Conservation (phyloP, 2,329 filamentous ascomycete species). For the Paecilomyces fulvus region DNA sequence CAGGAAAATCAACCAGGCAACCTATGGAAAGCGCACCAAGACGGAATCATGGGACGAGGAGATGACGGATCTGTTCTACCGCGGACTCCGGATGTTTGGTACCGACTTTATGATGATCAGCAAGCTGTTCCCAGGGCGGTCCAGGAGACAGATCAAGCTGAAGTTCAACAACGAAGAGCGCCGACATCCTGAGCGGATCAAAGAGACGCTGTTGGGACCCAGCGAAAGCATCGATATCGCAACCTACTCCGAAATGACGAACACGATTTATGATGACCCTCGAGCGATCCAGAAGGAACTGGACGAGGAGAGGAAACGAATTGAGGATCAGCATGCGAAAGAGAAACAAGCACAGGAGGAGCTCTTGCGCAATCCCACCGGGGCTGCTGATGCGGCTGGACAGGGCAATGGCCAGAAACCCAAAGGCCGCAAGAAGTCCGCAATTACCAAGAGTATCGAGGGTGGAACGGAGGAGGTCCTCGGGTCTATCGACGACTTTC, state of each 20-base stretch:
- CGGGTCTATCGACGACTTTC: slow-evolving; percentile 30
- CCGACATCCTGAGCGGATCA: slow-evolving; percentile 45
- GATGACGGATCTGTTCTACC: slow-evolving; percentile 53
- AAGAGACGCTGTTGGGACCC: slow-evolving; percentile 41
- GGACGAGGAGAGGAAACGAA: slow-evolving; percentile 37
- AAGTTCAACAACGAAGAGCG: slow-evolving; percentile 57
- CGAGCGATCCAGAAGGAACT: slow-evolving; percentile 31
- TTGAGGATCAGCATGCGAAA: slow-evolving; percentile 39
- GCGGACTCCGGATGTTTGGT: slow-evolving; percentile 54
- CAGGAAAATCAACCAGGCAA: slow-evolving; percentile 38
- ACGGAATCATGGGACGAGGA: slow-evolving; percentile 49
- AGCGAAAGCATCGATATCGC: slow-evolving; percentile 36
- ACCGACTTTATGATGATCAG: slow-evolving; percentile 59
- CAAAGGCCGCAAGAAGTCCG: slow-evolving; percentile 23
- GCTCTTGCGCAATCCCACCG: slow-evolving; percentile 32
- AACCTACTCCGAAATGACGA: slow-evolving; percentile 39
- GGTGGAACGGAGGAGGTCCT: slow-evolving; percentile 34
- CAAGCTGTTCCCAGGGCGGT: slow-evolving; percentile 52
- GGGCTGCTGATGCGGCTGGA: slow-evolving; percentile 16
- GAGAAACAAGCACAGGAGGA: slow-evolving; percentile 38
- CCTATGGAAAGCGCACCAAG: slow-evolving; percentile 43
- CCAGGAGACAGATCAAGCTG: slow-evolving; percentile 53
- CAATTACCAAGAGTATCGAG: slow-evolving; percentile 13
- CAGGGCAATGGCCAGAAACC: slow-evolving; percentile 18
- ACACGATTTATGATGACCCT: slow-evolving; percentile 35